Percentiles rank a stretch among this genome's conserved stretches.
Evolutionary conservation across 371 early-diverging fungal species (phyloP).

Genomic region (Mucor irregularis): DNA sequence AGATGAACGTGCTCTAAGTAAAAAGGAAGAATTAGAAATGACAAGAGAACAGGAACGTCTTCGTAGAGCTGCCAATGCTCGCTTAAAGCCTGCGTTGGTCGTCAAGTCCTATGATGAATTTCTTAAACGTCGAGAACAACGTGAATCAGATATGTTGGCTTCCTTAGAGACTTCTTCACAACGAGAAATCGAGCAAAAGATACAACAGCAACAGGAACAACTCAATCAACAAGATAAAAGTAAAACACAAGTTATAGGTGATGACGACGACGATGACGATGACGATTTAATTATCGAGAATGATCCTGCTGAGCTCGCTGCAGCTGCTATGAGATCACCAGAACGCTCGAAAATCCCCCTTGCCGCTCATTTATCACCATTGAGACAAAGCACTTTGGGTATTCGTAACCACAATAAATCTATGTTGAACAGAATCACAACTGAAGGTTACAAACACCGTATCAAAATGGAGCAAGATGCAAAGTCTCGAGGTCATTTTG

Average conservation of each 20-base stretch:
- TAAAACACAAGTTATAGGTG: too few species aligned
- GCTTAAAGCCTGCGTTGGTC: slow-evolving; percentile 11
- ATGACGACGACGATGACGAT: slow-evolving; percentile 13
- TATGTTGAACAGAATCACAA: slow-evolving; percentile 28
- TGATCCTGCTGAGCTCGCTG: not conserved
- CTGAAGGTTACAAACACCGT: slow-evolving; percentile 31
- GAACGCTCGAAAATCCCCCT: slow-evolving; percentile 1
- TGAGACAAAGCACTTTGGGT: not conserved
- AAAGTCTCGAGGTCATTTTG: slow-evolving; percentile 32
- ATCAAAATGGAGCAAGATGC: slow-evolving; percentile 37
- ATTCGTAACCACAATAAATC: slow-evolving; percentile 29
- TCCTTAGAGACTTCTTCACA: not conserved
- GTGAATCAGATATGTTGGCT: not conserved
- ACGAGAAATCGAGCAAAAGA: not conserved
- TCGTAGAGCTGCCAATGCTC: slow-evolving; percentile 8
- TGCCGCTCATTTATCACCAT: slow-evolving; percentile 10
- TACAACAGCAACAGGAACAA: not conserved
- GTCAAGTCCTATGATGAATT: slow-evolving; percentile 20
- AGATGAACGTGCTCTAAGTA: slow-evolving; percentile 2
- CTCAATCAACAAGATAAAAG: too few species aligned
- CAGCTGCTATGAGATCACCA: slow-evolving; percentile 6
- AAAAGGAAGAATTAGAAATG: slow-evolving; percentile 21
- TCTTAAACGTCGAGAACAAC: slow-evolving; percentile 3
- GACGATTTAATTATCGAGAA: slow-evolving; percentile 20
- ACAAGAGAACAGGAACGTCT: slow-evolving; percentile 17